A percentile compares a stretch with the other conserved stretches of the same genome.
These are phyloP conservation scores for Aspergillus transmontanensis DNA, from an alignment of 2,329 filamentous ascomycete species.

Conservation along the genomic window DNA sequence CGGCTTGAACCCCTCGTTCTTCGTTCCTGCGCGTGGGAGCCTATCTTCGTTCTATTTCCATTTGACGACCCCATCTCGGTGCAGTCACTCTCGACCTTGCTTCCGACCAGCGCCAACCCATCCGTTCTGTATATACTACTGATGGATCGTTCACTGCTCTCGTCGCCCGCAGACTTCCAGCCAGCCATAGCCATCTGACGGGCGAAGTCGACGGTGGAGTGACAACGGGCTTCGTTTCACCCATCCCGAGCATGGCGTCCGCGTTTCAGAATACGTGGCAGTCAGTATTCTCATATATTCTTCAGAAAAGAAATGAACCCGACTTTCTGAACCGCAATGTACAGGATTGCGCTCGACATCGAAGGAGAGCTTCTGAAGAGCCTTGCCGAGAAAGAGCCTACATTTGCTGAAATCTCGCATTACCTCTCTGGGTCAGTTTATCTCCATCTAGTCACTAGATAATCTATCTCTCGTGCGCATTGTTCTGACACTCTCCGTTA, in stretches of 20 bases:
- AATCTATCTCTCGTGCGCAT: neutral
- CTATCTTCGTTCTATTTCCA: slow-evolving; percentile 8
- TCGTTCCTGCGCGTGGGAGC: slow-evolving; percentile 15
- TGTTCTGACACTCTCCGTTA: slow-evolving; percentile 5
- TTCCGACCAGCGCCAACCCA: slow-evolving; percentile 18
- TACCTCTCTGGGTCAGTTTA: slow-evolving; percentile 41
- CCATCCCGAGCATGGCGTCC: slow-evolving; percentile 45
- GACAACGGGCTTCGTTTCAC: slow-evolving; percentile 32
- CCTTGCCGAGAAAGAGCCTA: slow-evolving; percentile 53
- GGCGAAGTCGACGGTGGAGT: slow-evolving; percentile 55
- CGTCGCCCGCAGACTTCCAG: slow-evolving; percentile 51
- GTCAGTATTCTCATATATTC: slow-evolving; percentile 42
- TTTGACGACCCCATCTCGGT: slow-evolving; percentile 9
- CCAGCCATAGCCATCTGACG: slow-evolving; percentile 62
- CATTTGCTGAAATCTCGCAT: slow-evolving; percentile 53
- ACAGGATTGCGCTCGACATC: slow-evolving; percentile 44
- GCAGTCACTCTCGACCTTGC: slow-evolving; percentile 12
- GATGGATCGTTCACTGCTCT: slow-evolving; percentile 59
- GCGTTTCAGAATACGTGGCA: slow-evolving; percentile 55
- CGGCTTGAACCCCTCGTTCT: slow-evolving; percentile 21
- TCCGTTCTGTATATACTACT: slow-evolving; percentile 30
- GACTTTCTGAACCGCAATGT: slow-evolving; percentile 21
- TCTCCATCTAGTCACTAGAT: too few relatives aligned
- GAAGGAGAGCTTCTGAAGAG: slow-evolving; percentile 53
- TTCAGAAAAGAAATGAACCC: slow-evolving; percentile 15